Conservation (phyloP, 2,329 filamentous ascomycete genomes). For the Nannizzia gypsea region DNA sequence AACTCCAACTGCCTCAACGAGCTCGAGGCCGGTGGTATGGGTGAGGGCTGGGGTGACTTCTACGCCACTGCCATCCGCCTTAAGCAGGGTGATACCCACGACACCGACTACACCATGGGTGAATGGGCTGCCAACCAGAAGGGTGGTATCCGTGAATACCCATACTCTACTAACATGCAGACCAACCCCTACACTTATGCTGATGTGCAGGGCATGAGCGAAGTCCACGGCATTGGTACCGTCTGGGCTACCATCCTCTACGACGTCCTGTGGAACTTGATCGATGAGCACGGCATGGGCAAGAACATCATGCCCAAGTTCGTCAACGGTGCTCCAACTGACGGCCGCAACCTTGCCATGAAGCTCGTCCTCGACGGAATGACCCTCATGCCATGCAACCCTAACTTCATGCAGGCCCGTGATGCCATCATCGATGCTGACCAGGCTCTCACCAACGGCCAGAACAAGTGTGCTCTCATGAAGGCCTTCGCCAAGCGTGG, state of each 20-base stretch:
- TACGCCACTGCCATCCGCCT: conserved; percentile 10
- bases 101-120: conserved; percentile 13
- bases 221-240: conserved; percentile 11
- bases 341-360: conserved; percentile 12
- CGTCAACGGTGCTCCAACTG: conserved; percentile 9
- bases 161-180: conserved; percentile 11
- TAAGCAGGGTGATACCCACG: conserved; percentile 10
- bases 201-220: conserved; percentile 3
- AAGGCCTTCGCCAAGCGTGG: conserved; percentile 12
- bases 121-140: conserved; percentile 8
- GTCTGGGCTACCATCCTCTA: conserved; percentile 13
- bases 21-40: conserved; percentile 13
- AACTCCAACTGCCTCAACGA: conserved; percentile 11
- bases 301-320: conserved; percentile 7
- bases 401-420: conserved; percentile 13
- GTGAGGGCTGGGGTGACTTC: conserved; percentile 14
- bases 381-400: conserved; percentile 13
- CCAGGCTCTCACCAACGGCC: conserved; percentile 9
- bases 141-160: conserved; percentile 11
- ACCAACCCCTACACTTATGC: conserved; percentile 12
- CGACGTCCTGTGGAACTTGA: conserved; percentile 13
- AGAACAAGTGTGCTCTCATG: conserved; percentile 11
- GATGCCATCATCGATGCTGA: conserved; percentile 13
- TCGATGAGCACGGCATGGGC: conserved; percentile 13
- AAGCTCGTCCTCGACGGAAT: conserved; percentile 13